phyloP scores from a whole-genome alignment of 768 basidiomycete species.

The Gloeophyllum trabeum region DNA sequence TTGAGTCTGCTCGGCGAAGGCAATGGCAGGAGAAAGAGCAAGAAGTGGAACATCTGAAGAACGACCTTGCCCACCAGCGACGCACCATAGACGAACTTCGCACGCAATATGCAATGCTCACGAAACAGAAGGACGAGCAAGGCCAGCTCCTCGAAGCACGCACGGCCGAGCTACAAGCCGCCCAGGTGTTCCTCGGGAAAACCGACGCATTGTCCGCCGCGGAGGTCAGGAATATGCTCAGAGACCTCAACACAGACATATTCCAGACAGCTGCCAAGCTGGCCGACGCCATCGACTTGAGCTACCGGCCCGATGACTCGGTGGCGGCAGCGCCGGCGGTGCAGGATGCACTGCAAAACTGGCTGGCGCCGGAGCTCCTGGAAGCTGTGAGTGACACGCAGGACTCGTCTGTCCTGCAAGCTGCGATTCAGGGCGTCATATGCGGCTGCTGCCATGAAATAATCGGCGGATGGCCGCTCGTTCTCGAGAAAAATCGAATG shows the following conservation, averaged over 20 bases:
- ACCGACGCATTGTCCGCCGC: background rate
- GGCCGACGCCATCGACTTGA: background rate
- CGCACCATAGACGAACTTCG: no score
- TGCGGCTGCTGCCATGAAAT: background rate
- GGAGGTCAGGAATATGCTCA: background rate
- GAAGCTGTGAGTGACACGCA: background rate
- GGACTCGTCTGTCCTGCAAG: background rate
- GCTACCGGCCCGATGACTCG: background rate
- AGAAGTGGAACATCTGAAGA: no score
- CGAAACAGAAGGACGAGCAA: no score
- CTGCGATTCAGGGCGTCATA: background rate
- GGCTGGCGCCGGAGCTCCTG: background rate
- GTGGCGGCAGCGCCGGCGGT: background rate
- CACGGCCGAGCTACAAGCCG: background rate
- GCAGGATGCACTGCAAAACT: background rate
- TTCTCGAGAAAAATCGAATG: no score
- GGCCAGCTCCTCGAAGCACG: slow-evolving; percentile 1
- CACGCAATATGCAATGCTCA: no score
- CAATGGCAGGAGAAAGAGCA: no score
- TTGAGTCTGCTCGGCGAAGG: no score
- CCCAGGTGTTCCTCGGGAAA: background rate
- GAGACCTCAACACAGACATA: background rate
- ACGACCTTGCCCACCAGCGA: no score
- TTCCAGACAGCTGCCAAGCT: background rate
- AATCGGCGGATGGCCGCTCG: background rate